Base-by-base conservation (phyloP, 495 filamentous ascomycete genomes). In the Talaromyces proteolyticus region DNA sequence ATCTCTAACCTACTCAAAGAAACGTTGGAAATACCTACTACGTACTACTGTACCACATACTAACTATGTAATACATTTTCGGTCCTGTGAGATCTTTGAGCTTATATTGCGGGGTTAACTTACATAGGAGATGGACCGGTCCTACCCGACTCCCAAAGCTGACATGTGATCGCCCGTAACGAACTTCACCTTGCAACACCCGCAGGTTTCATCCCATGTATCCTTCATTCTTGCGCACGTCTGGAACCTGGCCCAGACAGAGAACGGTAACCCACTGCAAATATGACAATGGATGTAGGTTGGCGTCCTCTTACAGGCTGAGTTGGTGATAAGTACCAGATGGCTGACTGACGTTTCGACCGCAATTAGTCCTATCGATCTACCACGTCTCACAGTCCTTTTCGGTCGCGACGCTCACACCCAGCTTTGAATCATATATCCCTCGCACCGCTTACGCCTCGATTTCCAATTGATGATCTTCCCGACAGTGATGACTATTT, bases 401-500 rank as follows among this genome's bases (percentile, higher is more conserved):
- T 68, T 56, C 63, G 59, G 23, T 70, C 67, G 38, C 65, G 68
- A 41, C 70, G 71, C 51, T 75, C 73, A 18, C 73, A 75, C 53
- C 72, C 72, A 48, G 63, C 72, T 20, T 56, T 78, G 40, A 57
- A 72, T 49, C 68, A 74, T 50, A 50, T 73, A 53, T 81, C 81
- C 20, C 74, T 87, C 43, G 78, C 82, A 24, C 84, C 85, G 49
- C 70, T 89, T 17, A 86, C 82, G 14, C 78, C 83, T 44, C 77
- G 74, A 62, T 78, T 85, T 51, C 82, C 84, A 45, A 69, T 84
- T 43, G 77, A 85, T 55, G 63, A 73, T 23, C 17, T 26, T 18
- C 24, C 42, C 4, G 53, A 55, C 8, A 24, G 22, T 16, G 42
- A 26, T 5, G 42, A 52, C 14, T 44, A 44, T 22, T 40, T 45